phyloP scores from a whole-genome alignment of 495 filamentous ascomycete genomes.

The Filosporella fistucella region DNA sequence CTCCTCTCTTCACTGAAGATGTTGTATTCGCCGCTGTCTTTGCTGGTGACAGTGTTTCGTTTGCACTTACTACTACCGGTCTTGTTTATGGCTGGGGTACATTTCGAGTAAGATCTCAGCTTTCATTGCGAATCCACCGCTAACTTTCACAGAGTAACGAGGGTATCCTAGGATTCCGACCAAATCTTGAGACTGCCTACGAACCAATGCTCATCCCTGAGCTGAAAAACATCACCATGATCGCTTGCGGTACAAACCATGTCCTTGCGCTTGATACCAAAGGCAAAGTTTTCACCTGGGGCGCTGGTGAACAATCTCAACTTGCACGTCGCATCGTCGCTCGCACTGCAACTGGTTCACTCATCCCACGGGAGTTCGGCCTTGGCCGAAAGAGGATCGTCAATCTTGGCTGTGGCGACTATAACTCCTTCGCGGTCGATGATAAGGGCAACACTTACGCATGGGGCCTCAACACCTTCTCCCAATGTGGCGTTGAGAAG shows the following conservation, averaged over 20 bases:
- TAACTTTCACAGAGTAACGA: slow-evolving; percentile 48
- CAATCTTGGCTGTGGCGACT: slow-evolving; percentile 56
- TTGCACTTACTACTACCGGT: slow-evolving; percentile 60
- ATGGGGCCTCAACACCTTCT: slow-evolving; percentile 89
- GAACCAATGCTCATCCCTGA: slow-evolving; percentile 43
- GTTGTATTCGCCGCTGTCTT: slow-evolving; percentile 54
- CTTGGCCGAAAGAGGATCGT: slow-evolving; percentile 54
- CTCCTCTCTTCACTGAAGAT: slow-evolving; percentile 45
- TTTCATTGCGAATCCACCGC: neutral
- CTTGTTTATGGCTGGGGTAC: slow-evolving; percentile 70
- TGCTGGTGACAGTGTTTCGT: slow-evolving; percentile 59
- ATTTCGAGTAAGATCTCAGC: slow-evolving; percentile 47
- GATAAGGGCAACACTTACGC: slow-evolving; percentile 65
- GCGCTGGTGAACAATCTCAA: slow-evolving; percentile 67
- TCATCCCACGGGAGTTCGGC: slow-evolving; percentile 66
- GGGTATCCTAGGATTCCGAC: slow-evolving; percentile 64
- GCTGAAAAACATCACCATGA: slow-evolving; percentile 56
- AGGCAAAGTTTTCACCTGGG: slow-evolving; percentile 67
- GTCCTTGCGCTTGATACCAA: slow-evolving; percentile 63
- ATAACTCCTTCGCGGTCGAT: slow-evolving; percentile 75
- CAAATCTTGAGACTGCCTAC: slow-evolving; percentile 25
- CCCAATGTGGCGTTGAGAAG: slow-evolving; percentile 57
- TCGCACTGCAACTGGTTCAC: slow-evolving; percentile 52
- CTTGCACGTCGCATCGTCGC: slow-evolving; percentile 67
- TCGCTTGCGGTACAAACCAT: slow-evolving; percentile 66